A percentile compares a stretch with the other conserved stretches of the same genome.
Evolutionary conservation across 345 rosid genomes (phyloP).

Genomic region (Eucalyptus victrix): DNA sequence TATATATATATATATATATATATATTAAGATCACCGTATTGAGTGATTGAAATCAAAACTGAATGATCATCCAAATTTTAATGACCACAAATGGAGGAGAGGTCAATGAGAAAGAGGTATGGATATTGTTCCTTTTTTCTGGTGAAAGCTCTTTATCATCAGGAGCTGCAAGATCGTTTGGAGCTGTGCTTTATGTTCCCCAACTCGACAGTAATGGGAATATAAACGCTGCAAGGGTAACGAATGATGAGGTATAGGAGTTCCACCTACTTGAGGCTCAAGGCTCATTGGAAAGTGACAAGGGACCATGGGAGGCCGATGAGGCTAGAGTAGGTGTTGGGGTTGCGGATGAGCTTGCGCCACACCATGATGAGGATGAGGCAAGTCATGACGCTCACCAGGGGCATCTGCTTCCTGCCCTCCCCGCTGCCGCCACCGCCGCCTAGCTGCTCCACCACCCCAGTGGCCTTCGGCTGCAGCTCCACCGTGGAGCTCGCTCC

Average conservation of each 20-base stretch:
- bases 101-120: too few relatives aligned
- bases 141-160: too few relatives aligned
- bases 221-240: too few relatives aligned
- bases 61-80: too few relatives aligned
- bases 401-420: slow-evolving; percentile 52
- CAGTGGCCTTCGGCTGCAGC: slow-evolving; percentile 15
- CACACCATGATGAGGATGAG: slow-evolving; percentile 92
- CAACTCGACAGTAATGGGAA: accelerated
- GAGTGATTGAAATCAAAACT: too few relatives aligned
- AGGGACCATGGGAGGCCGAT: slow-evolving; percentile 85
- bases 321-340: slow-evolving; percentile 92
- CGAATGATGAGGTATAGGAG: neutral
- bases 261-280: slow-evolving; percentile 37
- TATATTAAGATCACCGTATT: accelerated
- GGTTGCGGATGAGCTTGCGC: slow-evolving; percentile 82
- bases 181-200: too few relatives aligned
- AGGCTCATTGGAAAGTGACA: slow-evolving; percentile 49
- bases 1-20: too few relatives aligned
- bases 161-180: accelerated
- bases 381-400: slow-evolving; percentile 83
- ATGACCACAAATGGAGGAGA: too few relatives aligned
- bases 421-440: neutral
- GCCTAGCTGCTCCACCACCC: neutral
- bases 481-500: slow-evolving; percentile 33
- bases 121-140: too few relatives aligned